A percentile compares a stretch with the other conserved stretches of the same genome.
phyloP scores from a whole-genome alignment of 805 yeast species.

The Candida nanaspora region DNA sequence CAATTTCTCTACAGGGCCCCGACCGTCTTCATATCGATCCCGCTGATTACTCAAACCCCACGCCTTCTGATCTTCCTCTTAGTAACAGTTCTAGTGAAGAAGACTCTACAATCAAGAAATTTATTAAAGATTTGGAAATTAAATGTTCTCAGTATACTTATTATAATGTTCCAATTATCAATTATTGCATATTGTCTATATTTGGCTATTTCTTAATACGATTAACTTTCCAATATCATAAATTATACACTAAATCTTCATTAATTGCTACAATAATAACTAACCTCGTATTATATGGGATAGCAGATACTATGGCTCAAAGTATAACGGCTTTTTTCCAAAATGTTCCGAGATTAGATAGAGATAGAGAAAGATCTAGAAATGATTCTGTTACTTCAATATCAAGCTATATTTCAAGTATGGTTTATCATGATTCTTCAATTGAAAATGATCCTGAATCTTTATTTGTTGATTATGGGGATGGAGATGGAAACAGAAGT shows the following conservation, averaged over 20 bases:
- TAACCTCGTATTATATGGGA: conserved; percentile 74
- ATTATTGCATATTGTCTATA: conserved; percentile 42
- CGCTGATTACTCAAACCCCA: neutral
- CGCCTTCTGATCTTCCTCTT: neutral
- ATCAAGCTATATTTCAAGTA: conserved; percentile 1
- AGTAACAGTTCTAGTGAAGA: neutral
- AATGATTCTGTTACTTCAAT: neutral
- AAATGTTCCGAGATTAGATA: too few species aligned
- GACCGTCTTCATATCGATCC: neutral
- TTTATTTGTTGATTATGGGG: conserved; percentile 29
- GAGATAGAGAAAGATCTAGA: neutral
- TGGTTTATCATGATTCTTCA: conserved; percentile 5
- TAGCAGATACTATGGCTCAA: conserved; percentile 91
- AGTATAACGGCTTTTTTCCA: conserved; percentile 35
- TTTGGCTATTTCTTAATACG: conserved; percentile 44
- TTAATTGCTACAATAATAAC: conserved; percentile 75
- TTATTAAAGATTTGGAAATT: neutral
- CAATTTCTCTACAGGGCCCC: neutral
- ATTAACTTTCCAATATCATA: conserved; percentile 51
- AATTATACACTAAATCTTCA: conserved; percentile 55
- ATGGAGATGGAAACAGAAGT: neutral
- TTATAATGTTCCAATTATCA: conserved; percentile 47
- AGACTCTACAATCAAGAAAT: neutral
- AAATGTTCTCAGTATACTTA: conserved; percentile 18
- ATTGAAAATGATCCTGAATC: conserved; percentile 9